Evolutionary conservation across 805 yeast species (phyloP).

Genomic region (Huiozyma sinensis): DNA sequence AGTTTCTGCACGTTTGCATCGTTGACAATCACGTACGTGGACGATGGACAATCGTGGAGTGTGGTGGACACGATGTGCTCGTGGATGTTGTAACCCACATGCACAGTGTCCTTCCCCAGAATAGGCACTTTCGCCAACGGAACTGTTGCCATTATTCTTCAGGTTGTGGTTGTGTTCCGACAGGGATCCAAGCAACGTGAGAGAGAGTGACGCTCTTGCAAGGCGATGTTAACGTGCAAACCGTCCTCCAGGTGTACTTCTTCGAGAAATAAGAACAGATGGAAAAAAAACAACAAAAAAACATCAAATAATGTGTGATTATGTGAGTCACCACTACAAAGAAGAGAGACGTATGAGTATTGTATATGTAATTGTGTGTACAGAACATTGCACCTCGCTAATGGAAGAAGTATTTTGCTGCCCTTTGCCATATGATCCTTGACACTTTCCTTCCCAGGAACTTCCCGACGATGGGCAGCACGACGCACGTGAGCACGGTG

Average conservation of each 20-base stretch:
- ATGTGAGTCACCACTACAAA: background rate
- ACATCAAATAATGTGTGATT: background rate
- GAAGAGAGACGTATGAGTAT: background rate
- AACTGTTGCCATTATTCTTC: slow-evolving; percentile 6
- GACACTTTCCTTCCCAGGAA: slow-evolving; percentile 54
- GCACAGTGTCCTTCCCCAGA: slow-evolving; percentile 74
- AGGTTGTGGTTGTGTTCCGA: background rate
- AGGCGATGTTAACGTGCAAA: no score
- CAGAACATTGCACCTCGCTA: background rate
- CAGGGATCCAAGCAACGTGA: background rate
- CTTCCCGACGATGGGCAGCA: slow-evolving; percentile 59
- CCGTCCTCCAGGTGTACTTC: background rate
- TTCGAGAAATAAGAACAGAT: background rate
- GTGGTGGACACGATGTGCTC: slow-evolving; percentile 63
- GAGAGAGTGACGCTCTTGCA: background rate
- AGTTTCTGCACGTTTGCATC: slow-evolving; percentile 68
- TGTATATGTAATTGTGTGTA: background rate
- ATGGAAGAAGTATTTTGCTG: slow-evolving; percentile 12
- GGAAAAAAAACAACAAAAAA: no score
- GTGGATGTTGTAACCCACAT: slow-evolving; percentile 77
- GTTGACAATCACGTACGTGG: slow-evolving; percentile 86
- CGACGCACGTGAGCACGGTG: slow-evolving; percentile 45
- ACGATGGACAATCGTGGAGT: slow-evolving; percentile 53
- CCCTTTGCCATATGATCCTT: slow-evolving; percentile 24
- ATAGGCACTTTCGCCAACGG: slow-evolving; percentile 49